Base-by-base conservation (phyloP, 208 protist species). In the Trypanosoma theileri region DNA sequence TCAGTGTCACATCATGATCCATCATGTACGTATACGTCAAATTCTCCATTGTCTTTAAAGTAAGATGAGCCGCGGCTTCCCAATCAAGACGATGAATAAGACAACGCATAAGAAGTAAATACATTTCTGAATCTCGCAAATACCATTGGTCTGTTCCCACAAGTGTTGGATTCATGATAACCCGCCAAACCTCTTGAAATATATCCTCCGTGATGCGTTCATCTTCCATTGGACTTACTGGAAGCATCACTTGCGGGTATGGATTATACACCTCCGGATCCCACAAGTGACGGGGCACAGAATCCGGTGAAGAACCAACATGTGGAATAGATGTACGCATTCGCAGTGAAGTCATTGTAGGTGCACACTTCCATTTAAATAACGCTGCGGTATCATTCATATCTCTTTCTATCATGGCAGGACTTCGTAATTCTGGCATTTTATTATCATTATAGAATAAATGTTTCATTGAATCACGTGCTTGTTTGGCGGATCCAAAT, bases 71-170 rank as follows among this genome's bases (percentile, higher is more conserved):
- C 24, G 91, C 91, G 0, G 85, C 86, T 69, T 94, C 91, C 88
- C 91, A 96, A 52, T 94, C 88, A 44, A 96, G 77, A 13, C 91
- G 81, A 63, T 96, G 82, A 64, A 96, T 76, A 14, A 94, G 77
- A 62, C 85, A 90, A 52, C 86, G 83, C 61, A 91, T 52, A 28
- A 96, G 86, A 24, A 82, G 59, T 40, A 96, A 53, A 66, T 85
- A 93, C 85, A 94, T 92, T 31, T 93, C 88, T 1, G 91, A 77
- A 71, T 96, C 88, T 44, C 82, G 84, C 70, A 94, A 55, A 57
- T 90, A 96, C 88, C 91, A 96, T 59, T 80, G 75, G 26, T 89
- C 81, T 22, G 75, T 70, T 61, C 85, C 82, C 26, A 85, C 77
- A 26, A 85, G 40, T 1, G 77, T 64, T 31, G 81, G 82, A 70